A percentile compares a stretch with the other conserved stretches of the same genome.
These are phyloP conservation scores for Chrysopogon serrulatus DNA, from an alignment of 176 grass and related monocot genomes.

Conservation along the genomic window DNA sequence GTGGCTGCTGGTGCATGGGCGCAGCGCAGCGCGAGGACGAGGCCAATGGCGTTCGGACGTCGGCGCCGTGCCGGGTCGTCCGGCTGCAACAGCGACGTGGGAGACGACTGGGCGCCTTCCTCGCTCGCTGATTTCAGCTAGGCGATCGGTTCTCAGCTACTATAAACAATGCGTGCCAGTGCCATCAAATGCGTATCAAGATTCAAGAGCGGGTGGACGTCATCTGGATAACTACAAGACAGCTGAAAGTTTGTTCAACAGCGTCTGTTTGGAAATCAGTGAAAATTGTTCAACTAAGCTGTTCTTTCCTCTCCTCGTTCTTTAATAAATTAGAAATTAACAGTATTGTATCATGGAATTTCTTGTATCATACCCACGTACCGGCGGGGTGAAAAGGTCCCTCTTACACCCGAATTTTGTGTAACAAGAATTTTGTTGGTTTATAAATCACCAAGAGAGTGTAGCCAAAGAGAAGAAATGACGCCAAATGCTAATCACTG, in stretches of 20 bases:
- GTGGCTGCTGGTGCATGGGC: background rate
- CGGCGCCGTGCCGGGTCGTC: conserved; percentile 10
- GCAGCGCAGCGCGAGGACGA: background rate
- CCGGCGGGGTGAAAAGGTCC: no score
- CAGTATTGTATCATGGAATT: no score
- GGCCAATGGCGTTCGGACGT: background rate
- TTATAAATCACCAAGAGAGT: background rate
- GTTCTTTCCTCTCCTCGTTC: background rate
- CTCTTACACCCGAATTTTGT: no score
- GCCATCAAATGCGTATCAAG: background rate
- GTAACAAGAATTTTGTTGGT: background rate
- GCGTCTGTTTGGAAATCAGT: background rate
- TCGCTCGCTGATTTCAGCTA: background rate
- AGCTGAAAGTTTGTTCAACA: background rate
- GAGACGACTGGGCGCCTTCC: background rate
- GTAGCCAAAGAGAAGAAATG: background rate
- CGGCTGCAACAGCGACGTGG: conserved; percentile 18
- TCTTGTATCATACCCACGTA: no score
- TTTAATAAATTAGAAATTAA: background rate
- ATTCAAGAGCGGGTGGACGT: background rate
- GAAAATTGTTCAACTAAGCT: background rate
- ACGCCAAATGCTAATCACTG: background rate
- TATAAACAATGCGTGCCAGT: background rate
- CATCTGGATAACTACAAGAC: background rate
- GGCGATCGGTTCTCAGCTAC: background rate